Evolutionary conservation across 495 filamentous ascomycete species (phyloP), one percentile per base, ranked within the genome.

Genomic region (Talaromyces wortmannii): DNA sequence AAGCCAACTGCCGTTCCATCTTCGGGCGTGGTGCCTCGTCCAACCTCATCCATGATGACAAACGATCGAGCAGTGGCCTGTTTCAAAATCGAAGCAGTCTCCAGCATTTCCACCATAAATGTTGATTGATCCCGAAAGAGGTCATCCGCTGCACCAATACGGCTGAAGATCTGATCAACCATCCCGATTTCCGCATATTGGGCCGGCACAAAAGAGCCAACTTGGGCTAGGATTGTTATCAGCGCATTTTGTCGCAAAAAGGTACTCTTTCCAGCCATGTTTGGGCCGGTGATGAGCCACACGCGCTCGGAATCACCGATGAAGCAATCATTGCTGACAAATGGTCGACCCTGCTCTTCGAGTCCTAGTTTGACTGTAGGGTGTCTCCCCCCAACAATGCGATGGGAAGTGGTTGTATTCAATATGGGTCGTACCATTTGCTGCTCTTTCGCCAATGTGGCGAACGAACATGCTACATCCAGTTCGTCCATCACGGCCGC

Each of bases 41-140:
- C 94, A 16, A 98, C 85, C 73, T 98, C 94, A 65, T 98, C 94
- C 92, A 98, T 97, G 63, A 98, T 90, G n/a, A 97, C 94, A 59
- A 98, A 92, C 0, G 84, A 82, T 7, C 74, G 73, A 12, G 70
- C 53, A 0, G 70, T 80, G 4, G 77, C 78, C 48, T 83, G 73
- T 31, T 75, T 76, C 44, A 82, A 64, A 15, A 81, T 79, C 0
- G 78, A 62, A 4, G 78, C 76, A 11, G 78, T 78, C 45, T 81
- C 79, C 6, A 81, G 67, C 73, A 81, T 83, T 56, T 83, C 79
- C 29, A 79, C 75, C 77, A 89, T 97, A 74, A 98, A 98, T 1
- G 94, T 98, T 42, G 89, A 95, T 68, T 96, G 94, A 67, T 95
- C 88, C 31, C 82, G 78, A 74, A 87, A 96, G 17, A 97, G 78